phyloP scores from a whole-genome alignment of 768 basidiomycete species.

The Podaxis sp. region DNA sequence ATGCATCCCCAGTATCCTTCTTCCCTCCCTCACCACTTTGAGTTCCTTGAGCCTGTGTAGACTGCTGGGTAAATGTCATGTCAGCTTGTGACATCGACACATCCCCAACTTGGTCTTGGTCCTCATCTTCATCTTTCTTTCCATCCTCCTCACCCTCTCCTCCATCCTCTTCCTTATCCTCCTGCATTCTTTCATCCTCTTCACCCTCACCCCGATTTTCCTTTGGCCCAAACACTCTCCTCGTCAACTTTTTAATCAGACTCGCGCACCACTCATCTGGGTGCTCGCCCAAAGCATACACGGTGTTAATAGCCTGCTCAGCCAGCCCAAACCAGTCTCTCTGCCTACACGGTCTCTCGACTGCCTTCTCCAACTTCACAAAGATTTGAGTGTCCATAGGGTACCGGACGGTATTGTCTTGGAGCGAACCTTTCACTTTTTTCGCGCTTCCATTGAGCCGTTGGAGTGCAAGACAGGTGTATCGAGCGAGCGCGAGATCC shows the following conservation, averaged over 20 bases:
- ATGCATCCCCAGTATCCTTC: conserved; percentile 73
- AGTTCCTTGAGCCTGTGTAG: conserved; percentile 15
- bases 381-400: conserved; percentile 89
- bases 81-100: conserved; percentile 15
- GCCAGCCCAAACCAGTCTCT: conserved; percentile 97
- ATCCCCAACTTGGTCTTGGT: conserved; percentile 3
- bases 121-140: background rate
- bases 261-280: conserved; percentile 80
- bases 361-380: conserved; percentile 71
- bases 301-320: conserved; percentile 94
- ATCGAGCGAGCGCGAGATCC: conserved; percentile 86
- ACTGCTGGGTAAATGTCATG: conserved; percentile 21
- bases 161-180: conserved; percentile 39
- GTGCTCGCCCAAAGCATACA: conserved; percentile 91
- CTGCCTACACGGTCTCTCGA: conserved; percentile 75
- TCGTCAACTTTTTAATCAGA: conserved; percentile 80
- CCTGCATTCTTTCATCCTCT: conserved; percentile 51
- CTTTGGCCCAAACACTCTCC: conserved; percentile 54
- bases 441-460: conserved; percentile 92
- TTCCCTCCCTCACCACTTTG: conserved; percentile 22
- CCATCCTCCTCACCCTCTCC: background rate
- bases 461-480: conserved; percentile 91
- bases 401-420: conserved; percentile 80
- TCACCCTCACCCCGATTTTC: conserved; percentile 23
- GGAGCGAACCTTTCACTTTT: conserved; percentile 94